A percentile compares a stretch with the other conserved stretches of the same genome.
Conservation (phyloP, 2,329 filamentous ascomycete genomes). For the Sclerotinia trifoliorum region DNA sequence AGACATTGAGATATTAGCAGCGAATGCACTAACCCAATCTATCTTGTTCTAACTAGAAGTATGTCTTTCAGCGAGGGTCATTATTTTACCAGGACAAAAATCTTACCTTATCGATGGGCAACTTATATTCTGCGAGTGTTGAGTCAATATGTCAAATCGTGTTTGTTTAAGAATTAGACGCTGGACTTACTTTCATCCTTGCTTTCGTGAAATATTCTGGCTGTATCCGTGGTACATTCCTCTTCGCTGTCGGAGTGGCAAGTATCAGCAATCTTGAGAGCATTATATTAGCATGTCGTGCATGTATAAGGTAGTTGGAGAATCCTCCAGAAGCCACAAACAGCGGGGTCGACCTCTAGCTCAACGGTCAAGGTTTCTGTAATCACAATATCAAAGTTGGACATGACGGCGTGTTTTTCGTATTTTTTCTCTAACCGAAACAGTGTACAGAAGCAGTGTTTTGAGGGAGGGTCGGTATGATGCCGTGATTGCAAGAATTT, state of each 20-base stretch:
- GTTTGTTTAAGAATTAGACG: neutral
- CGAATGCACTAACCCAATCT: conserved; percentile 21
- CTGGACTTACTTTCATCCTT: conserved; percentile 42
- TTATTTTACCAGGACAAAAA: neutral
- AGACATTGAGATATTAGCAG: too few relatives aligned
- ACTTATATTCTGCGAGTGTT: conserved; percentile 31
- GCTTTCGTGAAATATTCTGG: conserved; percentile 47
- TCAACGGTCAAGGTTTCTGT: conserved; percentile 18
- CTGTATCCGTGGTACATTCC: conserved; percentile 44
- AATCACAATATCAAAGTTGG: conserved; percentile 14
- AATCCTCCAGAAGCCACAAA: conserved; percentile 2
- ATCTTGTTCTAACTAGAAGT: conserved; percentile 21
- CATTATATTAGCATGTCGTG: conserved; percentile 8
- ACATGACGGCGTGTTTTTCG: conserved; percentile 1
- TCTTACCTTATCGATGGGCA: conserved; percentile 33
- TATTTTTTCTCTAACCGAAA: neutral
- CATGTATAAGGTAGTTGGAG: neutral
- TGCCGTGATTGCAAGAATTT: conserved; percentile 3
- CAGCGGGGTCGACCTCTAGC: conserved; percentile 16
- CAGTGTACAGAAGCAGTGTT: neutral
- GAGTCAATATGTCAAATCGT: neutral
- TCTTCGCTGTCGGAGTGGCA: conserved; percentile 33
- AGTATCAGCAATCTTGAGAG: conserved; percentile 3
- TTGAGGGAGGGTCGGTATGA: neutral
- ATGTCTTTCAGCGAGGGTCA: neutral